These are phyloP conservation scores for Aspergillus hiratsukae DNA, from an alignment of 2,329 filamentous ascomycete genomes.

Conservation along the genomic window DNA sequence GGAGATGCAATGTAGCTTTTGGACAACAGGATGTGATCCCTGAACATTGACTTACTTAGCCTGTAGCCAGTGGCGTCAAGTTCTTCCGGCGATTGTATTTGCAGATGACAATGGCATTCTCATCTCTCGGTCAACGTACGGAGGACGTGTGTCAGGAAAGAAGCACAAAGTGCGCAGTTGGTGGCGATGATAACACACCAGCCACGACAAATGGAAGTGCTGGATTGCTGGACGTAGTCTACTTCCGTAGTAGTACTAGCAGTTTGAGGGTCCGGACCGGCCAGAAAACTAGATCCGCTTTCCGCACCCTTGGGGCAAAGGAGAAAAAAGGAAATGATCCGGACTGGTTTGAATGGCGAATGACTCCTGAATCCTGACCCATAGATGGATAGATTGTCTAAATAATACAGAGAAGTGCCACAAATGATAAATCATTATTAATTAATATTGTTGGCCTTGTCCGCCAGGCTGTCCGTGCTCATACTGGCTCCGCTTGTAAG, in stretches of 20 bases:
- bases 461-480: neutral
- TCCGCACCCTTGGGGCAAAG: neutral
- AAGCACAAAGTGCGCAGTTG: neutral
- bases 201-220: neutral
- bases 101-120: neutral
- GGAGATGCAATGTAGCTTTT: neutral
- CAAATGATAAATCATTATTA: neutral
- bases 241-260: too few species aligned
- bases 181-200: neutral
- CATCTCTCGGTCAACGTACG: too few species aligned
- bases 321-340: neutral
- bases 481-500: neutral
- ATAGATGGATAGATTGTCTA: neutral
- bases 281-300: neutral
- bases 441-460: neutral
- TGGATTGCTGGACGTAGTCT: neutral
- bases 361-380: neutral
- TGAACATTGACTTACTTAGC: neutral
- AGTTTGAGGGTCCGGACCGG: neutral
- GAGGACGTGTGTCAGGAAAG: neutral
- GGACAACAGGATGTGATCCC: too few species aligned
- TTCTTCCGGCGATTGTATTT: neutral
- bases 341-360: neutral
- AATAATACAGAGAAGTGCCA: neutral
- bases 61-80: neutral